These are phyloP conservation scores for Emericellopsis terricola DNA, from an alignment of 495 filamentous ascomycete genomes.

Conservation along the genomic window DNA sequence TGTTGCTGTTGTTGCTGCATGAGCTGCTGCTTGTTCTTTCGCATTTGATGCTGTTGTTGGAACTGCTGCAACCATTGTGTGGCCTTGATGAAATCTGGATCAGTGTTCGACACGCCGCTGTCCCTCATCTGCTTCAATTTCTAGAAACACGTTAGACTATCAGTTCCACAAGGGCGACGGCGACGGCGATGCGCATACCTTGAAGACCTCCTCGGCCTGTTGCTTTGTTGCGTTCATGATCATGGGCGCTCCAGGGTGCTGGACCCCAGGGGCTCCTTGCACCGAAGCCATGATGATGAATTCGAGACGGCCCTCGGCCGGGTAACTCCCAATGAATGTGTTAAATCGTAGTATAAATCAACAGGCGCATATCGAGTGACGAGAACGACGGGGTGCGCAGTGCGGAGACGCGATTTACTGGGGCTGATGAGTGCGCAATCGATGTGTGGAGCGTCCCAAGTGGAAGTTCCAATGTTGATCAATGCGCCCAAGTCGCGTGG, in stretches of 20 bases:
- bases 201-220: slow-evolving; percentile 41
- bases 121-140: slow-evolving; percentile 70
- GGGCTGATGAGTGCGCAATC: too few species aligned
- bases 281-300: slow-evolving; percentile 53
- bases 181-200: slow-evolving; percentile 23
- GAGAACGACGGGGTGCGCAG: too few species aligned
- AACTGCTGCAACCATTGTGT: slow-evolving; percentile 46
- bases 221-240: slow-evolving; percentile 38
- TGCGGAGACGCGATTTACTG: too few species aligned
- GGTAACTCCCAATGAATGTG: slow-evolving; percentile 2
- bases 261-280: slow-evolving; percentile 47
- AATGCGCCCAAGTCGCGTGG: too few species aligned
- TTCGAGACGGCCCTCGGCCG: not conserved
- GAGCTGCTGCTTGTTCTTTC: slow-evolving; percentile 37
- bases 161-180: slow-evolving; percentile 3
- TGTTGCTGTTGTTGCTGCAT: slow-evolving; percentile 7
- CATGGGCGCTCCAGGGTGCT: slow-evolving; percentile 36
- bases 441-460: too few species aligned
- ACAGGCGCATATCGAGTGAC: not conserved
- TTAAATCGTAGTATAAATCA: not conserved
- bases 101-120: slow-evolving; percentile 48
- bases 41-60: slow-evolving; percentile 39
- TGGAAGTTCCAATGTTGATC: too few species aligned
- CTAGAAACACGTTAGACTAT: slow-evolving; percentile 25
- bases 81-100: slow-evolving; percentile 66